Conservation (phyloP, 2,329 filamentous ascomycete species). For the Endocalyx cinctus region DNA sequence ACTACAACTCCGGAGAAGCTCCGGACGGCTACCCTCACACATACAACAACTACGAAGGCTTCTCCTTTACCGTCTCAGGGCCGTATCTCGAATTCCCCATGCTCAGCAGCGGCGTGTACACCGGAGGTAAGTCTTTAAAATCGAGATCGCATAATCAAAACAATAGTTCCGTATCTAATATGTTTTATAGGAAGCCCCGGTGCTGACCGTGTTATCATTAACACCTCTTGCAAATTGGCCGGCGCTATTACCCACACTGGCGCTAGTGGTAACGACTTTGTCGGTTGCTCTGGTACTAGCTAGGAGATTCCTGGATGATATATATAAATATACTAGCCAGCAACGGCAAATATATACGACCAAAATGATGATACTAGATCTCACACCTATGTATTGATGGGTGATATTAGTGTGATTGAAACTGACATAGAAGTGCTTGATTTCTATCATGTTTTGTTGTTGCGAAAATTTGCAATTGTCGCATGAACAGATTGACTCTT, state of each 20-base stretch:
- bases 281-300: constrained; percentile 46
- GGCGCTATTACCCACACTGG: constrained; percentile 68
- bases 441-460: too few species aligned
- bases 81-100: constrained; percentile 64
- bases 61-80: constrained; percentile 51
- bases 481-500: too few species aligned
- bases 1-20: constrained; percentile 43
- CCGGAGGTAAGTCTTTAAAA: constrained; percentile 46
- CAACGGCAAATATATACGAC: too few species aligned
- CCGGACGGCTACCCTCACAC: constrained; percentile 53
- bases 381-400: too few species aligned
- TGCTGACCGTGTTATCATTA: constrained; percentile 63
- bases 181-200: constrained; percentile 62
- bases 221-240: constrained; percentile 49
- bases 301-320: constrained; percentile 4
- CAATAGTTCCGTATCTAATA: too few species aligned
- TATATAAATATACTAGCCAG: too few species aligned
- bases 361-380: too few species aligned
- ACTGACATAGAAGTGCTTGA: too few species aligned
- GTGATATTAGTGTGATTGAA: too few species aligned
- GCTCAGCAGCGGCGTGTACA: constrained; percentile 45
- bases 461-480: too few species aligned
- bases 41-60: constrained; percentile 61
- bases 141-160: too few species aligned
- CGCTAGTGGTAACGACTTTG: constrained; percentile 63